Evolutionary conservation across 192 early-diverging fungal species (phyloP).

Genomic region (Linnemannia hyalina): DNA sequence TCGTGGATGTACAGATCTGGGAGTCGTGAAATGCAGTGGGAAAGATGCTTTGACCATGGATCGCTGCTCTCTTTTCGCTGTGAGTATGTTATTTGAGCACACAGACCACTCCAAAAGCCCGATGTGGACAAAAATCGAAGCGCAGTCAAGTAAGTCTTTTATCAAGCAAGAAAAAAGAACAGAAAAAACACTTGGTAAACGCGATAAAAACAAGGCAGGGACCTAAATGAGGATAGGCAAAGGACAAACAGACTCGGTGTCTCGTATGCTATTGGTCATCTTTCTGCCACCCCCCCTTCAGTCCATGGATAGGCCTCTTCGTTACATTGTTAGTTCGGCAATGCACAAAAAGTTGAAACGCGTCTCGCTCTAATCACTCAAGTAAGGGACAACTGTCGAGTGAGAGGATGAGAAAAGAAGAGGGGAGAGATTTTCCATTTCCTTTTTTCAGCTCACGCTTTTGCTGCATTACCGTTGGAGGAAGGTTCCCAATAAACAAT

Average conservation of each 20-base stretch:
- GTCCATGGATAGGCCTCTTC: not conserved
- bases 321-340: not conserved
- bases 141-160: not conserved
- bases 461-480: not conserved
- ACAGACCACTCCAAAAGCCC: not conserved
- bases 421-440: not conserved
- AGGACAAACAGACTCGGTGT: not conserved
- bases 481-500: not conserved
- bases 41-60: not conserved
- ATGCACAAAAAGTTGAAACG: not conserved
- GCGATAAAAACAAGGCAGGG: not conserved
- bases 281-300: not conserved
- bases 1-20: not conserved
- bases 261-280: not conserved
- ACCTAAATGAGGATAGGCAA: not conserved
- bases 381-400: not conserved
- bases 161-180: not conserved
- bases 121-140: not conserved
- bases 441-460: not conserved
- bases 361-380: not conserved
- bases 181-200: too few species aligned
- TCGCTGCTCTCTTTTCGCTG: not conserved
- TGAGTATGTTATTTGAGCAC: not conserved
- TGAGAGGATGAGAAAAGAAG: not conserved
- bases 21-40: not conserved